A percentile compares a stretch with the other conserved stretches of the same genome.
These are phyloP conservation scores for Coprinellus aureogranulatus DNA, from an alignment of 768 basidiomycete species.

Conservation along the genomic window DNA sequence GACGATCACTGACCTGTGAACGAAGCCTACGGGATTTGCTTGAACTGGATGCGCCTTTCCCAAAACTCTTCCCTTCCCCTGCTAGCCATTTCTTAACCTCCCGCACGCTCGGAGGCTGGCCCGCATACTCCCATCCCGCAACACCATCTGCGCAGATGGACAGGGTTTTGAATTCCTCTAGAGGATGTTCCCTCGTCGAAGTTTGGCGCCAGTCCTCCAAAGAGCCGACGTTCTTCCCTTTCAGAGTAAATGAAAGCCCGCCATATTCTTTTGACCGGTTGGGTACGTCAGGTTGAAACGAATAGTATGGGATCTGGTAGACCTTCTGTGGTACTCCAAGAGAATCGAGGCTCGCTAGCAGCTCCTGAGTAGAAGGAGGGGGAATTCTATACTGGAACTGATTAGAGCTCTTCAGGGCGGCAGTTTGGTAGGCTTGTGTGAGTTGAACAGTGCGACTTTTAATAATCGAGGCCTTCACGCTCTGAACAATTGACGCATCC, in stretches of 20 bases:
- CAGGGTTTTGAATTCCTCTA: not conserved
- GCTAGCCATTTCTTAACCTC: constrained; percentile 48
- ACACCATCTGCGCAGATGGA: constrained; percentile 31
- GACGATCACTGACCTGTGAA: constrained; percentile 48
- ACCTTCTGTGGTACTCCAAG: constrained; percentile 55
- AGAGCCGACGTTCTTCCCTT: constrained; percentile 54
- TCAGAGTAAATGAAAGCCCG: constrained; percentile 70
- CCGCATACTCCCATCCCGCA: constrained; percentile 80
- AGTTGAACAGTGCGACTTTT: constrained; percentile 22
- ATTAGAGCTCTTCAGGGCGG: constrained; percentile 30
- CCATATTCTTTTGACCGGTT: constrained; percentile 71
- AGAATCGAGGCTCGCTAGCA: constrained; percentile 42
- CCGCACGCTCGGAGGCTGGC: constrained; percentile 59
- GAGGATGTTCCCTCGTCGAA: constrained; percentile 9
- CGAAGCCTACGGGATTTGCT: constrained; percentile 20
- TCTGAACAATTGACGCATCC: not conserved
- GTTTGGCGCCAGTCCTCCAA: constrained; percentile 57
- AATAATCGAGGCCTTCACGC: not conserved
- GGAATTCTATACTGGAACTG: constrained; percentile 45
- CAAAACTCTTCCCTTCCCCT: constrained; percentile 19
- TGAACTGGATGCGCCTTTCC: constrained; percentile 7
- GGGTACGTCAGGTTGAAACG: constrained; percentile 67
- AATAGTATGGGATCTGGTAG: constrained; percentile 82
- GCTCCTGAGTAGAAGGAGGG: constrained; percentile 51
- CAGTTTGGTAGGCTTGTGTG: constrained; percentile 27